Evolutionary conservation across 2,329 filamentous ascomycete genomes (phyloP).

Genomic region (Cladosporium sp.): DNA sequence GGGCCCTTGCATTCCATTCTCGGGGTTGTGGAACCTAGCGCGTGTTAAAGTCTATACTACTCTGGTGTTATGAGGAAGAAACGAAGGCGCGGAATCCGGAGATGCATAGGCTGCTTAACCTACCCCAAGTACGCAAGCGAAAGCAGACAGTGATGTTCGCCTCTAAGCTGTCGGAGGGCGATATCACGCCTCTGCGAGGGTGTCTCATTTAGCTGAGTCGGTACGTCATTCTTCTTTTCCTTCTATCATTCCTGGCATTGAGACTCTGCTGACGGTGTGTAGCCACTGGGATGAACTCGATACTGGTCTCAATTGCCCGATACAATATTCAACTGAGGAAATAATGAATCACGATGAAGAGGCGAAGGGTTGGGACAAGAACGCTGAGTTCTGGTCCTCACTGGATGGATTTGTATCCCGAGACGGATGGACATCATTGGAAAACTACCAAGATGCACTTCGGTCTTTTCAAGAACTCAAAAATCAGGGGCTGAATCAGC

Average conservation of each 20-base stretch:
- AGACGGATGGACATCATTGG: slow-evolving; percentile 41
- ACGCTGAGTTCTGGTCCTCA: slow-evolving; percentile 39
- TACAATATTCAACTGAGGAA: not conserved
- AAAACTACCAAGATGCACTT: slow-evolving; percentile 39
- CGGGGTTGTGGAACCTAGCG: too few relatives aligned
- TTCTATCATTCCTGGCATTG: not conserved
- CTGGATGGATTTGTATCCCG: slow-evolving; percentile 38
- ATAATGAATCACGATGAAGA: slow-evolving; percentile 26
- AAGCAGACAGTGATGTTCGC: not conserved
- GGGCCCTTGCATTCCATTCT: too few relatives aligned
- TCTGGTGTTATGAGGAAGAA: not conserved
- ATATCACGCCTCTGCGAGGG: not conserved
- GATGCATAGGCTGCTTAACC: not conserved
- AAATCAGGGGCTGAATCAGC: slow-evolving; percentile 34
- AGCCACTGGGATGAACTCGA: not conserved
- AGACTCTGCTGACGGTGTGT: not conserved
- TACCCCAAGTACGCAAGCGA: not conserved
- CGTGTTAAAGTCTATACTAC: not conserved
- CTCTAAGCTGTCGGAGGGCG: not conserved
- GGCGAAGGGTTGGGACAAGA: slow-evolving; percentile 35
- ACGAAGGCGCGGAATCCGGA: not conserved
- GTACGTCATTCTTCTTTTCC: not conserved
- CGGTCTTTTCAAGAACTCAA: slow-evolving; percentile 39
- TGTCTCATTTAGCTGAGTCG: not conserved
- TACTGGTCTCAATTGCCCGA: not conserved